phyloP scores from a whole-genome alignment of 2,329 filamentous ascomycete genomes.

The Trichoderma gracile region DNA sequence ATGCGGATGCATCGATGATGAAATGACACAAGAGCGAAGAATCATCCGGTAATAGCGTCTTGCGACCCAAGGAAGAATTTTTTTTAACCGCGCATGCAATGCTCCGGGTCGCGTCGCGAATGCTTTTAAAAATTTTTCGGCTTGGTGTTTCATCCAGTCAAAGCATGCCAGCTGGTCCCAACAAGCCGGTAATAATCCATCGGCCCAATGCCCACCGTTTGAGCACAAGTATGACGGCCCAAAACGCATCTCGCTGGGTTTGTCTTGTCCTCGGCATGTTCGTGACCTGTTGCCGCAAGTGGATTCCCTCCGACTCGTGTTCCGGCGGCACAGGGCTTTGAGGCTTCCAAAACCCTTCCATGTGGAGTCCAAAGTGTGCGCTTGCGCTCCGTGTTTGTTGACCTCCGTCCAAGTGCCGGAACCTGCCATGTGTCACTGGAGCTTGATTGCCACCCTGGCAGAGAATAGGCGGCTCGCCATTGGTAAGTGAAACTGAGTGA shows the following conservation, averaged over 20 bases:
- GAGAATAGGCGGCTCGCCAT: neutral
- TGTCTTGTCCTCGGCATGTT: constrained; percentile 1
- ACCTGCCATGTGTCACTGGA: constrained; percentile 19
- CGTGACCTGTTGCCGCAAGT: constrained; percentile 8
- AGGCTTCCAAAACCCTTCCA: constrained; percentile 26
- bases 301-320: constrained; percentile 17
- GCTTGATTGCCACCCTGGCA: constrained; percentile 10
- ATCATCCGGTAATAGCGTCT: neutral
- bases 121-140: neutral
- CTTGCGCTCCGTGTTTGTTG: neutral
- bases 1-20: neutral
- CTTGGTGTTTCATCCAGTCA: constrained; percentile 17
- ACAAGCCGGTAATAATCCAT: neutral
- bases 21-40: neutral
- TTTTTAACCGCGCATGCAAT: constrained; percentile 11
- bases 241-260: neutral
- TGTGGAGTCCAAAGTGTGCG: constrained; percentile 20
- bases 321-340: constrained; percentile 15
- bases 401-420: constrained; percentile 17
- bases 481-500: neutral
- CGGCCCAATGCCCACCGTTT: neutral
- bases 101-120: constrained; percentile 19
- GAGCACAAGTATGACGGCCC: neutral
- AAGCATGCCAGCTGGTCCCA: constrained; percentile 17
- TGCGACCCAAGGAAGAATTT: neutral